Evolutionary conservation across 192 early-diverging fungal species (phyloP).

Genomic region (Chytriomyces sp.): DNA sequence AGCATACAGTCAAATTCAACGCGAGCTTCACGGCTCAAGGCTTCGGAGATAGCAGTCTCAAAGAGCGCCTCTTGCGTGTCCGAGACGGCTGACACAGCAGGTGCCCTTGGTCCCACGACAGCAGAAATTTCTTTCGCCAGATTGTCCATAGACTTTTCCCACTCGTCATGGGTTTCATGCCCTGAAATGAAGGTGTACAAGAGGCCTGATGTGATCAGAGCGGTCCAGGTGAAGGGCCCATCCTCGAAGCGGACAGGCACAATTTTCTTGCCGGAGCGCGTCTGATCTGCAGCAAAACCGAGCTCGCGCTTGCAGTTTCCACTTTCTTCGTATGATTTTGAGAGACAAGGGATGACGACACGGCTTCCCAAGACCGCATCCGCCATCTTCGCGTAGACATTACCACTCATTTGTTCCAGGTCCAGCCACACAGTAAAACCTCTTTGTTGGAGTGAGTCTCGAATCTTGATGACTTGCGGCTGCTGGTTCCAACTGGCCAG

Average conservation of each 20-base stretch:
- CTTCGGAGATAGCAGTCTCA: not conserved
- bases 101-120: slow-evolving; percentile 3
- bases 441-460: slow-evolving; percentile 3
- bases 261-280: slow-evolving; percentile 37
- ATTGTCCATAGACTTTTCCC: slow-evolving; percentile 30
- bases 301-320: slow-evolving; percentile 43
- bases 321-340: slow-evolving; percentile 33
- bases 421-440: slow-evolving; percentile 30
- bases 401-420: slow-evolving; percentile 40
- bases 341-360: slow-evolving; percentile 38
- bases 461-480: not conserved
- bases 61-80: slow-evolving; percentile 14
- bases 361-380: slow-evolving; percentile 37
- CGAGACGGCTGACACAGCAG: not conserved
- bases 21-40: not conserved
- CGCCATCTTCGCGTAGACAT: slow-evolving; percentile 43
- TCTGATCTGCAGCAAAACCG: slow-evolving; percentile 45
- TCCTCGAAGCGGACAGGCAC: slow-evolving; percentile 41
- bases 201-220: slow-evolving; percentile 40
- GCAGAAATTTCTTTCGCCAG: slow-evolving; percentile 25
- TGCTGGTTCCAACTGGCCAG: slow-evolving; percentile 19
- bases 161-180: slow-evolving; percentile 3
- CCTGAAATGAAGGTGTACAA: slow-evolving; percentile 33
- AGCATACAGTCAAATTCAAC: slow-evolving; percentile 18
- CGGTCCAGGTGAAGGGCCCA: slow-evolving; percentile 43